These are phyloP conservation scores for Magnusiomyces suaveolens DNA, from an alignment of 1,139 yeast species.

Conservation along the genomic window DNA sequence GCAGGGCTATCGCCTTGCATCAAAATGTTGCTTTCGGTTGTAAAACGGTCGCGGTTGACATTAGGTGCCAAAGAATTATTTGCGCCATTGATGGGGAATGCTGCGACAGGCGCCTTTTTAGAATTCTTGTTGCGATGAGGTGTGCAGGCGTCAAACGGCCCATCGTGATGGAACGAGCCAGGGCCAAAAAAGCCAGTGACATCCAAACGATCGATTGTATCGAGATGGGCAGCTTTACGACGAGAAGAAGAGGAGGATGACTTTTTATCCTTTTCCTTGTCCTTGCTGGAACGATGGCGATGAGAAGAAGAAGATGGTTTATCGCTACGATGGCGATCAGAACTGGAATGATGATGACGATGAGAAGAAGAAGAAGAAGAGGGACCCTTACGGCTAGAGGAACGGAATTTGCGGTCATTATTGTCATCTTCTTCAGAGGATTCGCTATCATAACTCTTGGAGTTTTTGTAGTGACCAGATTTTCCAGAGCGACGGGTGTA, in stretches of 20 bases:
- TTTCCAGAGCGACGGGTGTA: conserved; percentile 1
- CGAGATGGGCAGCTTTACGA: conserved; percentile 45
- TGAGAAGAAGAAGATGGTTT: conserved; percentile 7
- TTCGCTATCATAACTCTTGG: conserved; percentile 5
- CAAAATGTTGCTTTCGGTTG: conserved; percentile 30
- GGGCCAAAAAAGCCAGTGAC: conserved; percentile 94
- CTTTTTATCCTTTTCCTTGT: neutral
- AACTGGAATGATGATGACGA: neutral
- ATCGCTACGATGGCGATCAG: conserved; percentile 1
- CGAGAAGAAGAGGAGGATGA: conserved; percentile 4
- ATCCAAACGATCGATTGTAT: conserved; percentile 87
- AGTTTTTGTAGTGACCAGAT: conserved; percentile 1
- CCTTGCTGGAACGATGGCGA: neutral
- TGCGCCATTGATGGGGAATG: conserved; percentile 93
- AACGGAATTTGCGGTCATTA: neutral
- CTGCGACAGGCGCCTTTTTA: conserved; percentile 76
- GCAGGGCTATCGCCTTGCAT: conserved; percentile 28
- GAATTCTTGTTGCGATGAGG: conserved; percentile 85
- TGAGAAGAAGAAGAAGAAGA: neutral
- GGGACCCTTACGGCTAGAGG: neutral
- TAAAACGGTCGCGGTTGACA: conserved; percentile 32
- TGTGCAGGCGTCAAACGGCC: conserved; percentile 98
- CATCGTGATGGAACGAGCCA: conserved; percentile 86
- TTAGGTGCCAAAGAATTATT: conserved; percentile 63
- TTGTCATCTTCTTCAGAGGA: neutral